phyloP scores from a whole-genome alignment of 768 basidiomycete genomes.

The Vishniacozyma victoriae region DNA sequence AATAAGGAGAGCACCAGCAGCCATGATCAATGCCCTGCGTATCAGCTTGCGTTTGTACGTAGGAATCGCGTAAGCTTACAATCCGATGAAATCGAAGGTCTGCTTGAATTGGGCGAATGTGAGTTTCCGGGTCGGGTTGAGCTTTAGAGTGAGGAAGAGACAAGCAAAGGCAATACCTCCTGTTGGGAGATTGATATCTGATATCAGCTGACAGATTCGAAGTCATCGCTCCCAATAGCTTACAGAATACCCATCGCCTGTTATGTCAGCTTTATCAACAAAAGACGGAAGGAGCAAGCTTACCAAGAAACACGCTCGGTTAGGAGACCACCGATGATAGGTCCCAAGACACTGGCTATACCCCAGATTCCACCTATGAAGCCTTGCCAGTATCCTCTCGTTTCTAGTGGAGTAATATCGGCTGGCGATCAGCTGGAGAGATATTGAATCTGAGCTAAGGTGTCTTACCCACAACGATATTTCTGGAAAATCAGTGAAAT shows the following conservation, averaged over 20 bases:
- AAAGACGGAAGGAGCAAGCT: not conserved
- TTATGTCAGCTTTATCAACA: not conserved
- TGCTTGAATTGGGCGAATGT: slow-evolving; percentile 24
- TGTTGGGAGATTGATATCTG: slow-evolving; percentile 45
- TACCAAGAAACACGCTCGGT: slow-evolving; percentile 22
- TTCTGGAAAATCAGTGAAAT: not conserved
- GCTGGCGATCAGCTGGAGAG: slow-evolving; percentile 6
- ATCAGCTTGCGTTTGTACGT: not conserved
- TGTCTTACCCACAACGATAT: not conserved
- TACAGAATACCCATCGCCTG: slow-evolving; percentile 40
- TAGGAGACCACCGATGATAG: slow-evolving; percentile 65
- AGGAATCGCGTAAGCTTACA: slow-evolving; percentile 17
- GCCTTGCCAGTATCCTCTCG: slow-evolving; percentile 70
- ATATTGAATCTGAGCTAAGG: not conserved
- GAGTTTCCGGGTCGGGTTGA: slow-evolving; percentile 38
- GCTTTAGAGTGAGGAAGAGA: slow-evolving; percentile 44
- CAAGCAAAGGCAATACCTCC: slow-evolving; percentile 39
- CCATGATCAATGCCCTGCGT: slow-evolving; percentile 42
- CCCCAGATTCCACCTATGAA: slow-evolving; percentile 65
- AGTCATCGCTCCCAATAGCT: not conserved
- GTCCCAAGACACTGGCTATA: slow-evolving; percentile 64
- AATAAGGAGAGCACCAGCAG: slow-evolving; percentile 44
- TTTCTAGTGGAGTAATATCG: slow-evolving; percentile 74
- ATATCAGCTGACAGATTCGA: not conserved
- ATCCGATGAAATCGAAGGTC: slow-evolving; percentile 48